Evolutionary conservation across 768 basidiomycete species (phyloP).

Genomic region (Naganishia vishniacii): DNA sequence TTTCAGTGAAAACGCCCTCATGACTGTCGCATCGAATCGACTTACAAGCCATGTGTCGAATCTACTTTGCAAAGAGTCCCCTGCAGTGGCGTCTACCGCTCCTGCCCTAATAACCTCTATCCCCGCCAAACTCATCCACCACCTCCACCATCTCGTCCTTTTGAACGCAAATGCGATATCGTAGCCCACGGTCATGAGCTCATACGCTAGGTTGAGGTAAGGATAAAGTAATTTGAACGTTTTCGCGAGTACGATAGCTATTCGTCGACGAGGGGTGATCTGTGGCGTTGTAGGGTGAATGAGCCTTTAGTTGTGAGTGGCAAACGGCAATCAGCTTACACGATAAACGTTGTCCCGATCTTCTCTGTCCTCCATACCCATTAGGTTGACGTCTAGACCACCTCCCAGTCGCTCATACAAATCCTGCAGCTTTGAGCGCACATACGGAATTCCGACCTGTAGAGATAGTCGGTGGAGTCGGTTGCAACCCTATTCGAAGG

Average conservation of each 20-base stretch:
- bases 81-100: slow-evolving; percentile 61
- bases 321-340: neutral
- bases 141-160: slow-evolving; percentile 74
- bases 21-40: neutral
- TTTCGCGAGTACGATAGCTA: slow-evolving; percentile 35
- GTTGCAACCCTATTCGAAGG: slow-evolving; percentile 45
- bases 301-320: neutral
- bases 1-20: neutral
- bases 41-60: slow-evolving; percentile 5
- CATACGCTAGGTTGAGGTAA: slow-evolving; percentile 68
- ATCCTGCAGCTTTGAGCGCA: slow-evolving; percentile 81
- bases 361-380: slow-evolving; percentile 35
- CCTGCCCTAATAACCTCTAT: slow-evolving; percentile 74
- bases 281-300: neutral
- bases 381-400: slow-evolving; percentile 63
- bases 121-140: slow-evolving; percentile 83
- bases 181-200: slow-evolving; percentile 73
- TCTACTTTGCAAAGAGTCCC: slow-evolving; percentile 17
- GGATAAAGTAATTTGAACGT: slow-evolving; percentile 74
- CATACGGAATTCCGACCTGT: slow-evolving; percentile 83
- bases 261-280: slow-evolving; percentile 1
- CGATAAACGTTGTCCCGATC: slow-evolving; percentile 12
- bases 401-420: slow-evolving; percentile 87
- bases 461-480: neutral
- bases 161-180: slow-evolving; percentile 90